These are phyloP conservation scores for Phytophthora podocarpi DNA, from an alignment of 352 stramenopile species.

Conservation along the genomic window DNA sequence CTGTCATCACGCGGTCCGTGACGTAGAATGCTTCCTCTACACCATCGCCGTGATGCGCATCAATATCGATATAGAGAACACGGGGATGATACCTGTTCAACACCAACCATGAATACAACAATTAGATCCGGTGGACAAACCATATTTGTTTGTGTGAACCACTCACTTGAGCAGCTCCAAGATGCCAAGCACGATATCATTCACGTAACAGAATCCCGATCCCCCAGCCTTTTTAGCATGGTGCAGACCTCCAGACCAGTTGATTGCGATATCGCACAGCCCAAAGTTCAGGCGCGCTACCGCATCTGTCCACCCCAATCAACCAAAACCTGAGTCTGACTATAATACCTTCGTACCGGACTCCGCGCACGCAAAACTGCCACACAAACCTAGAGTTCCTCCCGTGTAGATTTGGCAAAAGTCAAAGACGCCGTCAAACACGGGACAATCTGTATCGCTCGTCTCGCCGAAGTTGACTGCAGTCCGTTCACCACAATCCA, in stretches of 20 bases:
- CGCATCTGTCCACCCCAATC: constrained; percentile 75
- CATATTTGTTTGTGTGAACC: constrained; percentile 91
- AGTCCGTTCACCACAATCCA: constrained; percentile 64
- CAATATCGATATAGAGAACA: constrained; percentile 99
- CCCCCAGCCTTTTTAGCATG: constrained; percentile 99
- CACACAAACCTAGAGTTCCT: constrained; percentile 94
- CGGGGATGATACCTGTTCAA: constrained; percentile 96
- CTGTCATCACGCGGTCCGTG: constrained; percentile 99
- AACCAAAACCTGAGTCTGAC: neutral
- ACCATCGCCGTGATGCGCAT: constrained; percentile 99
- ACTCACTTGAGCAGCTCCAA: constrained; percentile 97
- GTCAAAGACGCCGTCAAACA: constrained; percentile 99
- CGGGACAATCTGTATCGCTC: constrained; percentile 97
- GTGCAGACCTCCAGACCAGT: constrained; percentile 98
- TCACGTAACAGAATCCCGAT: constrained; percentile 97
- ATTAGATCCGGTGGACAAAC: constrained; percentile 90
- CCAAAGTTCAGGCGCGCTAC: constrained; percentile 97
- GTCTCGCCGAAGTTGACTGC: constrained; percentile 96
- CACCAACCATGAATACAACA: constrained; percentile 84
- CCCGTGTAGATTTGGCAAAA: constrained; percentile 98
- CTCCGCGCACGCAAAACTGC: too few species aligned
- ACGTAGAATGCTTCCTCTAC: constrained; percentile 97
- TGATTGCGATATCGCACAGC: constrained; percentile 97
- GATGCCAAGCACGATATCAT: constrained; percentile 99
- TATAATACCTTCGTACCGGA: too few species aligned